Conservation (phyloP, 2,329 filamentous ascomycete species). For the Drechslera avenae region DNA sequence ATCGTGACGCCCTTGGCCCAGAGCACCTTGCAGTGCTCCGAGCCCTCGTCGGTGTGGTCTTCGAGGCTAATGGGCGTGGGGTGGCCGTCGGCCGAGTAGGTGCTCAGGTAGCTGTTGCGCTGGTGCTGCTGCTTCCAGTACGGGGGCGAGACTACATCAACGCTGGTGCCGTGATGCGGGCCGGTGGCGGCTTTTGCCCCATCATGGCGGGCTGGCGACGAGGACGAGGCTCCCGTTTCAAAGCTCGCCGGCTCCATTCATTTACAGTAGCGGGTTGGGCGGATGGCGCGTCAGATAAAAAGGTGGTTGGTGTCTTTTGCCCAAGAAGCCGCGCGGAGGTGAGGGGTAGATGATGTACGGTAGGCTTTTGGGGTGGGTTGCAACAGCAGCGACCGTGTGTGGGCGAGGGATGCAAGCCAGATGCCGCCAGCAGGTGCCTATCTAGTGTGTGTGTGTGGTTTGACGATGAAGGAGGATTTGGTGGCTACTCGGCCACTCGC, state of each 20-base stretch:
- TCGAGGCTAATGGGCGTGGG: slow-evolving; percentile 63
- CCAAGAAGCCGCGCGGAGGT: slow-evolving; percentile 14
- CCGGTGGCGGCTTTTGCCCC: slow-evolving; percentile 27
- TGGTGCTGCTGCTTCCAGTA: slow-evolving; percentile 55
- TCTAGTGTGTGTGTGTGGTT: slow-evolving; percentile 3
- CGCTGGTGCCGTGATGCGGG: slow-evolving; percentile 37
- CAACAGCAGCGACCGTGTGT: slow-evolving; percentile 4
- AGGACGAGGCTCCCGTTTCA: slow-evolving; percentile 36
- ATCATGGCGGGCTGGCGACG: slow-evolving; percentile 27
- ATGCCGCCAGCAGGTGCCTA: neutral
- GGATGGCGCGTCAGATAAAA: slow-evolving; percentile 27
- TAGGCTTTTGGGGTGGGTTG: slow-evolving; percentile 7
- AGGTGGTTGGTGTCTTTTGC: slow-evolving; percentile 20
- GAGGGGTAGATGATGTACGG: slow-evolving; percentile 25
- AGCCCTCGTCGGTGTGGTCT: slow-evolving; percentile 66
- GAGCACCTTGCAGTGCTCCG: slow-evolving; percentile 61
- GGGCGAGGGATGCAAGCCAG: neutral
- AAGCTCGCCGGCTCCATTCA: slow-evolving; percentile 49
- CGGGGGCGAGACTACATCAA: slow-evolving; percentile 49
- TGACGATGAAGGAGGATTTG: slow-evolving; percentile 18
- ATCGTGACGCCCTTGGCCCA: slow-evolving; percentile 68
- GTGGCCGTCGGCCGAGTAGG: slow-evolving; percentile 39
- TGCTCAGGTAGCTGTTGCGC: slow-evolving; percentile 45
- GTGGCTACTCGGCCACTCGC: slow-evolving; percentile 14
- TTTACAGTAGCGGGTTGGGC: slow-evolving; percentile 38